Conservation (phyloP, 768 basidiomycete genomes). For the Tricholoma saponaceum region DNA sequence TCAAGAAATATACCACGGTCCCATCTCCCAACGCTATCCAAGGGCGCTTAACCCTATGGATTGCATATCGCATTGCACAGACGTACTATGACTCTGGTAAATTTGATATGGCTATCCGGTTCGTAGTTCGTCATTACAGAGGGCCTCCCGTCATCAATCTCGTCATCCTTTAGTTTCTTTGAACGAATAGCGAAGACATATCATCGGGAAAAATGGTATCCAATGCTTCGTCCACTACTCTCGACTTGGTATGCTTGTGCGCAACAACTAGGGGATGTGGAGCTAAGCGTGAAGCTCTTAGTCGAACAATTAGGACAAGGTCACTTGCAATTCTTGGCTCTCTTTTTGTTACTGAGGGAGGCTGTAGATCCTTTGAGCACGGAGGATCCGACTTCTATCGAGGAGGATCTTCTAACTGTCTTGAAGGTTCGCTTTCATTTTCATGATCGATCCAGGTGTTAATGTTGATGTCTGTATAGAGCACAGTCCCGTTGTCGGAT, state of each 20-base stretch:
- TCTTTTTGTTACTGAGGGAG: background rate
- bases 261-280: slow-evolving; percentile 71
- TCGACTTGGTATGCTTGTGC: slow-evolving; percentile 82
- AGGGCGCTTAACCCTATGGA: slow-evolving; percentile 80
- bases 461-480: slow-evolving; percentile 36
- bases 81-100: slow-evolving; percentile 79
- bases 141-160: background rate
- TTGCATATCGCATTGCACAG: slow-evolving; percentile 87
- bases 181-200: slow-evolving; percentile 90
- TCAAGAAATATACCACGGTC: slow-evolving; percentile 68
- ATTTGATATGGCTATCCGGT: slow-evolving; percentile 87
- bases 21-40: slow-evolving; percentile 46
- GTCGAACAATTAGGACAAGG: slow-evolving; percentile 83
- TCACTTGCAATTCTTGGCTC: slow-evolving; percentile 24
- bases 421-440: slow-evolving; percentile 48
- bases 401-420: slow-evolving; percentile 71
- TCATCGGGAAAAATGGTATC: slow-evolving; percentile 77
- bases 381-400: slow-evolving; percentile 47
- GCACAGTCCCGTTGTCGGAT: slow-evolving; percentile 63
- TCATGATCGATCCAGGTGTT: background rate
- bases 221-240: slow-evolving; percentile 71
- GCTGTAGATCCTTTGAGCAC: slow-evolving; percentile 30
- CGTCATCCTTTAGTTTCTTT: slow-evolving; percentile 65
- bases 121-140: slow-evolving; percentile 13
- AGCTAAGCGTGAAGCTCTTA: slow-evolving; percentile 69